Base-by-base conservation (phyloP, 306 rosid species). In the Ormosia emarginata region DNA sequence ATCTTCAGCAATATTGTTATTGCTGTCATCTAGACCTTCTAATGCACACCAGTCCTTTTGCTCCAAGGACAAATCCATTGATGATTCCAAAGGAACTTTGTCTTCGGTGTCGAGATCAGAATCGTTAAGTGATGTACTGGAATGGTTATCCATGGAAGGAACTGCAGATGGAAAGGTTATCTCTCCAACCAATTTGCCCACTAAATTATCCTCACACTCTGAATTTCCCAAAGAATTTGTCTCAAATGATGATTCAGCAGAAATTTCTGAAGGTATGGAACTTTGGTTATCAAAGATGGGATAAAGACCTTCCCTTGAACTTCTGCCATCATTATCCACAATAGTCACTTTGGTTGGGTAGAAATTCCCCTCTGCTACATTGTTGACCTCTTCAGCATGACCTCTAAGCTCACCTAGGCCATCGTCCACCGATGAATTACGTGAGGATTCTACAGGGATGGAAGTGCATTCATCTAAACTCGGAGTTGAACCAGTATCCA, bases 131-230 rank as follows among this genome's bases (percentile, higher is more conserved):
- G 87, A 83, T 79, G 75, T 66, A 61, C 14, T 5, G 33, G 82
- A 74, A 66, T 63, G 79, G 74, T 75, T 81, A 77, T 86, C 89
- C 50, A 2, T 15, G 12, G 79, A 34, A 67, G 82, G 58, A 81
- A 72, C 71, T 64, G 17, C 17, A 14, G 67, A 67, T 53, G 85
- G 78, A 75, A 67, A 50, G 47, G 75, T 73, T 37, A 57, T 36
- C 67, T 87, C 87, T 81, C 67, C 92, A 61, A 53, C 85, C 59
- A 55, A 50, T 77, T 77, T 52, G 18, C 79, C 83, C 71, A 52
- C 58, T 70, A 18, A 37, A 63, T 41, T 43, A 39, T 79, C 86
- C 46, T 72, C 62, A 50, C 43, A 76, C 75, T 81, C 87, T 7
- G 67, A 64, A 84, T 74, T 65, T 81, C 52, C 70, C 55, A 83